A percentile compares a stretch with the other conserved stretches of the same genome.
These are phyloP conservation scores for Dichotomopilus funicola DNA, from an alignment of 2,329 filamentous ascomycete species.

Conservation along the genomic window DNA sequence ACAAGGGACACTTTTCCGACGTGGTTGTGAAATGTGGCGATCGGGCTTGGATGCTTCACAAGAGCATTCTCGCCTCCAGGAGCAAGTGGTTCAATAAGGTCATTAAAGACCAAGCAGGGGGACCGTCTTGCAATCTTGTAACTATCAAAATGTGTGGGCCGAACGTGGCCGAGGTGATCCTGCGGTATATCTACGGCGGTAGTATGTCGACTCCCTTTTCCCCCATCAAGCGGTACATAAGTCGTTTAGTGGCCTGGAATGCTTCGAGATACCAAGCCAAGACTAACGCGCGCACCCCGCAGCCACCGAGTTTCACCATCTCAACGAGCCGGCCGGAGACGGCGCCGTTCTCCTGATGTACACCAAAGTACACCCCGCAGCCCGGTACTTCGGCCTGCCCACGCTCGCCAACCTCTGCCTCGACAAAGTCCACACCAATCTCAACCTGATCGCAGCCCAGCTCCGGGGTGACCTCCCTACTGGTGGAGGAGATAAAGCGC, in stretches of 20 bases:
- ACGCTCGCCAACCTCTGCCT: constrained; percentile 18
- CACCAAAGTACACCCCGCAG: constrained; percentile 20
- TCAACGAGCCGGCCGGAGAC: constrained; percentile 4
- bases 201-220: constrained; percentile 5
- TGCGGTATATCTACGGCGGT: constrained; percentile 24
- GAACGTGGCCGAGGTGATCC: constrained; percentile 17
- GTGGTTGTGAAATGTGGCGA: constrained; percentile 21
- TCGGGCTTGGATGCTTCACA: constrained; percentile 23
- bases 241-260: neutral
- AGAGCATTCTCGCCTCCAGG: constrained; percentile 23
- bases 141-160: constrained; percentile 20
- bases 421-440: constrained; percentile 10
- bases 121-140: constrained; percentile 7
- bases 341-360: constrained; percentile 27
- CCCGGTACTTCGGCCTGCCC: constrained; percentile 20
- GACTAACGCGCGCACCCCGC: neutral
- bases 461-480: constrained; percentile 6
- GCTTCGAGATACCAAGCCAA: neutral
- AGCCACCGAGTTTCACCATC: constrained; percentile 17
- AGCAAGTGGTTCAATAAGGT: constrained; percentile 26
- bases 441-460: constrained; percentile 14
- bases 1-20: constrained; percentile 20
- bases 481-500: constrained; percentile 20
- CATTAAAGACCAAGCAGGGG: constrained; percentile 19
- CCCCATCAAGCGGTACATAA: neutral